Percentiles rank a stretch among this genome's conserved stretches.
Evolutionary conservation across 306 rosid genomes (phyloP).

Genomic region (cucumber (Cucumis sativus)): DNA sequence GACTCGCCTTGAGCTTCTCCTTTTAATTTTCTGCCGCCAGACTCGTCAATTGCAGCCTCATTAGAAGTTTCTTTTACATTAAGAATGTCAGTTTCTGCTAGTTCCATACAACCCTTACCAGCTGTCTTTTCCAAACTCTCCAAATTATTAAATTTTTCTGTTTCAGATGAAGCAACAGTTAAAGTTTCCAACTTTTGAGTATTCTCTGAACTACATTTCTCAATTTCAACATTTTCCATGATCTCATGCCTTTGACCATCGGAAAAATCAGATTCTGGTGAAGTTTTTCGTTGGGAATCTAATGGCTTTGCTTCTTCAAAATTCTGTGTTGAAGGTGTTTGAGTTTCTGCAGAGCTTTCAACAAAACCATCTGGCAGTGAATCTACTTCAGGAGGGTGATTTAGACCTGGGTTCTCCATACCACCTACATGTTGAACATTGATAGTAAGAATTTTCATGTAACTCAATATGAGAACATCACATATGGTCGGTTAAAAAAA

Average conservation of each 20-base stretch:
- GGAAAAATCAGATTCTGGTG: slow-evolving; percentile 23
- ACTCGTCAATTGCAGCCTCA: slow-evolving; percentile 17
- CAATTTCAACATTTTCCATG: slow-evolving; percentile 24
- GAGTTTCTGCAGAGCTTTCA: slow-evolving; percentile 52
- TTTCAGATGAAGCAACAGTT: slow-evolving; percentile 35
- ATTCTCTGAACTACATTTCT: slow-evolving; percentile 30
- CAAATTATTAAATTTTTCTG: slow-evolving; percentile 25
- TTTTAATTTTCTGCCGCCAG: slow-evolving; percentile 30
- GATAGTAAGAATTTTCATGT: neutral
- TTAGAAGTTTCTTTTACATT: slow-evolving; percentile 23
- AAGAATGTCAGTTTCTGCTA: slow-evolving; percentile 25
- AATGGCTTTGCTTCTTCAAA: slow-evolving; percentile 46
- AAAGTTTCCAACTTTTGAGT: slow-evolving; percentile 26
- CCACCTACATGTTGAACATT: slow-evolving; percentile 23
- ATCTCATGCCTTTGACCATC: slow-evolving; percentile 15
- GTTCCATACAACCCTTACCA: slow-evolving; percentile 20
- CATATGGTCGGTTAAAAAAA: neutral
- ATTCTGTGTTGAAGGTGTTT: slow-evolving; percentile 52
- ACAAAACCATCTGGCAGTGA: slow-evolving; percentile 89
- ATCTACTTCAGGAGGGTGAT: slow-evolving; percentile 88
- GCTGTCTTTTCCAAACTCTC: slow-evolving; percentile 28
- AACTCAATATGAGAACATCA: neutral
- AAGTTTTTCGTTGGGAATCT: slow-evolving; percentile 19
- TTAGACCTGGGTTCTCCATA: slow-evolving; percentile 68
- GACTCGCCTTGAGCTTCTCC: slow-evolving; percentile 35